phyloP scores from a whole-genome alignment of 2,329 filamentous ascomycete genomes.

The Aspergillus fijiensis region DNA sequence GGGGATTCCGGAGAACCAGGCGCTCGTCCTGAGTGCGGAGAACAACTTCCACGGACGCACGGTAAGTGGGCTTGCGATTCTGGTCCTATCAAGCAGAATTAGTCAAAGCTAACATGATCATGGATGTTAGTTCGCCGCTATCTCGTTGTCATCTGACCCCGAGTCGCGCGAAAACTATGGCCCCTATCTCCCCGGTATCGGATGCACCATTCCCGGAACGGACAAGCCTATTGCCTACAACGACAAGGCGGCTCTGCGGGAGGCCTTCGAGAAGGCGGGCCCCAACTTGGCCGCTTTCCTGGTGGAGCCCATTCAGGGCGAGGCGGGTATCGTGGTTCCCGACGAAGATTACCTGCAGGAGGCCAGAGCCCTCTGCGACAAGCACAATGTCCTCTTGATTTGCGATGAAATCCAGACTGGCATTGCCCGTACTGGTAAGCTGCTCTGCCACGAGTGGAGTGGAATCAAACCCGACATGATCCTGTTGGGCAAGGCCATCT shows the following conservation, averaged over 20 bases:
- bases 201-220: constrained; percentile 72
- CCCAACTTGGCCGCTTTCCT: constrained; percentile 88
- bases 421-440: constrained; percentile 88
- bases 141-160: constrained; percentile 91
- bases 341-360: constrained; percentile 81
- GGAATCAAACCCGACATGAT: constrained; percentile 94
- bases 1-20: constrained; percentile 79
- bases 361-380: constrained; percentile 82
- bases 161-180: constrained; percentile 97
- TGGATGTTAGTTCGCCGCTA: constrained; percentile 72
- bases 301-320: constrained; percentile 94
- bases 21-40: constrained; percentile 76
- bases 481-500: constrained; percentile 94
- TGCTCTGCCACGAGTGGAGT: constrained; percentile 93
- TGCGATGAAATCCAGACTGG: constrained; percentile 99
- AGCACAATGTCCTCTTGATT: constrained; percentile 93
- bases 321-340: constrained; percentile 94
- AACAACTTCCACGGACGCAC: constrained; percentile 98
- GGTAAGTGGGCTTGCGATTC: constrained; percentile 53
- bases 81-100: not conserved
- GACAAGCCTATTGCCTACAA: constrained; percentile 81
- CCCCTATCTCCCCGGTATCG: constrained; percentile 87
- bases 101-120: not conserved
- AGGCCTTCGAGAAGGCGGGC: constrained; percentile 75
- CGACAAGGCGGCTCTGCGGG: constrained; percentile 76